Evolutionary conservation across 768 basidiomycete genomes (phyloP).

Genomic region (Agrocybe praecox): DNA sequence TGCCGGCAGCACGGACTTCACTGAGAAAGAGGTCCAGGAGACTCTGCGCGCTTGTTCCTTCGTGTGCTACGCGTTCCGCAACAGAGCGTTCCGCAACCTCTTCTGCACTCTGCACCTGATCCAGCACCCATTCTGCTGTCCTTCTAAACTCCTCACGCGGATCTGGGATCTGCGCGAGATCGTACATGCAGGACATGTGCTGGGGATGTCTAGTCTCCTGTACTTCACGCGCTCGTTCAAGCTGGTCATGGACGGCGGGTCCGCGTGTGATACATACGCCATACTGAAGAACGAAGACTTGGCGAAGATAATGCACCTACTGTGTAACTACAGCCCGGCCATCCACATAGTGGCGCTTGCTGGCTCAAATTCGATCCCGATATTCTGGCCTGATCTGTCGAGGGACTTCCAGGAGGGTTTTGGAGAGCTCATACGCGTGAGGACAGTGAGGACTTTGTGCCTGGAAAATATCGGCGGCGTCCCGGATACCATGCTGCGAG

Average conservation of each 20-base stretch:
- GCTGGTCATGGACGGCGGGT: conserved; percentile 16
- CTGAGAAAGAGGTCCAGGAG: background rate
- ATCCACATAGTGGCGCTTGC: conserved; percentile 5
- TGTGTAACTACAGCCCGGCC: conserved; percentile 1
- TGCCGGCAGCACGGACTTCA: background rate
- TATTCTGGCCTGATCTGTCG: conserved; percentile 13
- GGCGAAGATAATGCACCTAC: conserved; percentile 2
- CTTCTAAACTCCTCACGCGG: conserved; percentile 5
- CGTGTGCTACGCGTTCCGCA: conserved; percentile 13
- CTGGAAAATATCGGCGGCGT: conserved; percentile 17
- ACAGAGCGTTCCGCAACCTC: conserved; percentile 14
- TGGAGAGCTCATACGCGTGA: conserved; percentile 5
- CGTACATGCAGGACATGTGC: conserved; percentile 1
- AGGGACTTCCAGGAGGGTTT: conserved; percentile 13
- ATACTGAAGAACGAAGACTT: conserved; percentile 15
- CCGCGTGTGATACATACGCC: conserved; percentile 16
- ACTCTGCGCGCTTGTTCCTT: conserved; percentile 12
- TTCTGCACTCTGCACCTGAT: conserved; percentile 14
- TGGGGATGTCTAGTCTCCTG: conserved; percentile 10
- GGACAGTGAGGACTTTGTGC: conserved; percentile 9
- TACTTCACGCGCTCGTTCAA: conserved; percentile 13
- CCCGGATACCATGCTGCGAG: conserved; percentile 11
- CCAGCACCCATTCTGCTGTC: conserved; percentile 7
- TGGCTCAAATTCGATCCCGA: conserved; percentile 16
- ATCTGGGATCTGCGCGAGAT: conserved; percentile 8